Percentiles rank a stretch among this genome's conserved stretches.
phyloP scores from a whole-genome alignment of 305 asterid species.

The Euphrasia arctica region DNA sequence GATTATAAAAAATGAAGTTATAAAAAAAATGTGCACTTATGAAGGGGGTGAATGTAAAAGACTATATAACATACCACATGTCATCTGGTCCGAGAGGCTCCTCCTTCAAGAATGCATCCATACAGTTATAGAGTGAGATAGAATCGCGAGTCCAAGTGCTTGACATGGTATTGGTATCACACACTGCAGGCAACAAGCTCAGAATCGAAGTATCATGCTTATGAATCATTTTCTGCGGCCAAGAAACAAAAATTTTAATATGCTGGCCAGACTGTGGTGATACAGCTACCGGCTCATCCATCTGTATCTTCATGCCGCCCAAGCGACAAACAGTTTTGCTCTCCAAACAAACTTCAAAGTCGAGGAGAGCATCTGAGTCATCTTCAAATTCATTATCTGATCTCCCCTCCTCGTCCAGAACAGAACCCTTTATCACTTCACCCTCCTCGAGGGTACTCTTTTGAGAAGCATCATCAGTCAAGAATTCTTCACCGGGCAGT shows the following conservation, averaged over 20 bases:
- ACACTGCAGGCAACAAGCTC: conserved; percentile 52
- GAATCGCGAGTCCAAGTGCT: conserved; percentile 51
- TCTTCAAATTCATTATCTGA: conserved; percentile 16
- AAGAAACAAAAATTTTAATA: conserved; percentile 36
- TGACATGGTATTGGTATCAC: too few species aligned
- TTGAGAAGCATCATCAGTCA: conserved; percentile 32
- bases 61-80: too few species aligned
- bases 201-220: conserved; percentile 42
- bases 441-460: conserved; percentile 30
- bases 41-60: too few species aligned
- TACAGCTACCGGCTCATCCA: conserved; percentile 48
- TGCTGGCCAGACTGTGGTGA: background rate
- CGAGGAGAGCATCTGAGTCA: conserved; percentile 4
- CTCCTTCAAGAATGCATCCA: conserved; percentile 50
- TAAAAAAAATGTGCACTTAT: too few species aligned
- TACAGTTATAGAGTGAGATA: conserved; percentile 55
- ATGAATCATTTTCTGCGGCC: conserved; percentile 55
- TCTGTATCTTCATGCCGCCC: conserved; percentile 32
- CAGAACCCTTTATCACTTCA: conserved; percentile 30
- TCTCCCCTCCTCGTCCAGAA: too few species aligned
- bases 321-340: too few species aligned
- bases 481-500: conserved; percentile 34
- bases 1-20: too few species aligned
- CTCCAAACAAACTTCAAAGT: conserved; percentile 49
- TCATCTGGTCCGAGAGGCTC: too few species aligned